Evolutionary conservation across 2,329 filamentous ascomycete species (phyloP), one percentile per base, ranked within the genome.

Genomic region (Leptographium wingfieldii): DNA sequence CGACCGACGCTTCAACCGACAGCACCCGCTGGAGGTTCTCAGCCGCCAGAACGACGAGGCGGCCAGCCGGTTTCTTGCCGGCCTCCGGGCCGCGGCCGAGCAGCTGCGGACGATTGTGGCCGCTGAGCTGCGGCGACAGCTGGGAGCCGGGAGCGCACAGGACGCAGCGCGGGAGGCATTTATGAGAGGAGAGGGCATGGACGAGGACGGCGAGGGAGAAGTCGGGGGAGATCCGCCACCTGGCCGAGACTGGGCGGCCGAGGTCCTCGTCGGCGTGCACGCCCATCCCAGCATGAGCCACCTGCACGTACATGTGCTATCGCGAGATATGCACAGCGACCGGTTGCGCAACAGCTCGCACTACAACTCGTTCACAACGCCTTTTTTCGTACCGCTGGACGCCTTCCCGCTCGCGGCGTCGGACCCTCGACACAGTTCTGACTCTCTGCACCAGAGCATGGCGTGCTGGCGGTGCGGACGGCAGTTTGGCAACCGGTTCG

Each of bases 221-320:
- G 74, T 83, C 27, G 61, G 60, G 11, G 9, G 2, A 0, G 9
- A 65, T 10, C 68, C 76, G 52, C 73, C 92, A 10, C 91, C 69
- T 0, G 92, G 91, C 0, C 80, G 92, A 29, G 85, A 96, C 73
- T 97, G 91, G 89, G 73, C 76, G 49, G 74, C 76, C 14, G 90
- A 94, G 31, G 79, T 97, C 56, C 80, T 82, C 56, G 80, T 85
- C 25, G 94, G 94, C 16, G 81, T 96, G 9, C 94, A 99, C 73
- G 87, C 90, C 3, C 83, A 86, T 65, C 94, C 94, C 3, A 92
- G 87, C 60, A 97, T 99, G 94, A 86, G 82, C 64, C 90, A 97
- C 70, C 70, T 97, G 59, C 94, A 99, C 72, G 78, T 97, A 4
- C 94, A 99, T 71, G 83, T 97, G 35, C 73, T 97, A 60, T 90